Conservation (phyloP, 306 rosid species). For the Acacia melanoxylon region DNA sequence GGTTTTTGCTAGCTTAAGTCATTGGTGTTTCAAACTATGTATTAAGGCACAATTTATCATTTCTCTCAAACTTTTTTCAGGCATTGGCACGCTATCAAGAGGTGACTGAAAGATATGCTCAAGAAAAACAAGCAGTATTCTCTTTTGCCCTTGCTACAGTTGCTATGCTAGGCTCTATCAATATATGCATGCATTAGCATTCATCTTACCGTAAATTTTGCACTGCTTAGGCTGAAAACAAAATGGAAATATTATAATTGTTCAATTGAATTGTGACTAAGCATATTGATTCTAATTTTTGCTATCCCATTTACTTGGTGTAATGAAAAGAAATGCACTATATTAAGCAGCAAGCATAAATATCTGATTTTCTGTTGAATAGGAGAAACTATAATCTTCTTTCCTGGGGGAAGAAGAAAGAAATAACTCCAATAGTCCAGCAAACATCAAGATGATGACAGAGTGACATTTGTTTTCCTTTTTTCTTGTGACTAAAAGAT, state of each 20-base stretch:
- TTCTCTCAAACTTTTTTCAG: constrained; percentile 46
- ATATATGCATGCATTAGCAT: constrained; percentile 25
- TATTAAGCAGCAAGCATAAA: neutral
- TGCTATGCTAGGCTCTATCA: constrained; percentile 17
- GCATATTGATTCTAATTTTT: constrained; percentile 9
- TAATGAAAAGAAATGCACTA: neutral
- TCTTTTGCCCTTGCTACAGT: constrained; percentile 14
- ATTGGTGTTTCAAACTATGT: constrained; percentile 13
- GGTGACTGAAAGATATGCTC: constrained; percentile 87
- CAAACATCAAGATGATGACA: neutral
- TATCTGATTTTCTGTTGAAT: neutral
- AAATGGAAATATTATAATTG: constrained; percentile 2
- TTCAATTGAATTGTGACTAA: constrained; percentile 15
- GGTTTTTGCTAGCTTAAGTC: constrained; percentile 47
- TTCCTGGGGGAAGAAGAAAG: neutral
- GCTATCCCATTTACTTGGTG: constrained; percentile 7
- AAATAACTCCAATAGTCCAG: neutral
- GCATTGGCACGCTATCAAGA: constrained; percentile 96
- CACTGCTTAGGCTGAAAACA: constrained; percentile 11
- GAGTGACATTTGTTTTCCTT: neutral
- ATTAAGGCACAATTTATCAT: constrained; percentile 13
- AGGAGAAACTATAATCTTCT: neutral
- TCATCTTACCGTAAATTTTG: constrained; percentile 5
- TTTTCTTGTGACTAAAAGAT: neutral
- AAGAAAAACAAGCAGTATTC: constrained; percentile 88